Conservation (phyloP, 2,329 filamentous ascomycete genomes). For the Ilyonectria destructans region DNA sequence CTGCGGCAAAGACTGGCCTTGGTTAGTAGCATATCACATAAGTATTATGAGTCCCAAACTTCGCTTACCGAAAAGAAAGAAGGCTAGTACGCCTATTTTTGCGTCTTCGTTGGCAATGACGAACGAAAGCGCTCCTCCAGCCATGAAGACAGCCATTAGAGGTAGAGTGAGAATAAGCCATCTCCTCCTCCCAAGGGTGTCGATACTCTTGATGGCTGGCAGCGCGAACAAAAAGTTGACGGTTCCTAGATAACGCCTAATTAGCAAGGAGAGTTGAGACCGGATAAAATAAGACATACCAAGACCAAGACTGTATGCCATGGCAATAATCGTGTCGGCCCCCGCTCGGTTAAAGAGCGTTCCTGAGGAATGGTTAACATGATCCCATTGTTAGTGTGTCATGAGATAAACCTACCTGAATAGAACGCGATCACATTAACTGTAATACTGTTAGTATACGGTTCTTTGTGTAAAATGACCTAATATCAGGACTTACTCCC, state of each 20-base stretch:
- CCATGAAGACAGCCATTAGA: slow-evolving; percentile 60
- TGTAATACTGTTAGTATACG: background rate
- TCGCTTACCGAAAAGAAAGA: slow-evolving; percentile 55
- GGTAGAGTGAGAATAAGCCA: slow-evolving; percentile 62
- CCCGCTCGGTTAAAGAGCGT: slow-evolving; percentile 47
- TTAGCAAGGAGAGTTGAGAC: background rate
- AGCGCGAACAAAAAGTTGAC: slow-evolving; percentile 62
- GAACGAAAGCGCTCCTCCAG: slow-evolving; percentile 56
- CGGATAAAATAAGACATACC: background rate
- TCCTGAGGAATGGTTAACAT: slow-evolving; percentile 33
- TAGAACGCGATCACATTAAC: slow-evolving; percentile 21
- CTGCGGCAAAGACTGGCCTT: slow-evolving; percentile 55
- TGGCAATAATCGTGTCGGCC: slow-evolving; percentile 39
- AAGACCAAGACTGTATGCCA: slow-evolving; percentile 48
- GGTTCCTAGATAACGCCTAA: slow-evolving; percentile 43
- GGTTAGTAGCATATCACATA: slow-evolving; percentile 14
- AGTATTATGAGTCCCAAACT: background rate
- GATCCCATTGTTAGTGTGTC: background rate
- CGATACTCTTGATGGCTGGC: slow-evolving; percentile 54
- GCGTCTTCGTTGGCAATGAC: slow-evolving; percentile 37
- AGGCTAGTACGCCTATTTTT: slow-evolving; percentile 52
- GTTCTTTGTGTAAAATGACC: background rate
- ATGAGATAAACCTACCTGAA: slow-evolving; percentile 42
- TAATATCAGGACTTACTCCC: slow-evolving; percentile 47
- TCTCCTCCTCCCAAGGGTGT: slow-evolving; percentile 58